phyloP scores from a whole-genome alignment of 2,329 filamentous ascomycete species.

The Dryadomyces quercivorus region DNA sequence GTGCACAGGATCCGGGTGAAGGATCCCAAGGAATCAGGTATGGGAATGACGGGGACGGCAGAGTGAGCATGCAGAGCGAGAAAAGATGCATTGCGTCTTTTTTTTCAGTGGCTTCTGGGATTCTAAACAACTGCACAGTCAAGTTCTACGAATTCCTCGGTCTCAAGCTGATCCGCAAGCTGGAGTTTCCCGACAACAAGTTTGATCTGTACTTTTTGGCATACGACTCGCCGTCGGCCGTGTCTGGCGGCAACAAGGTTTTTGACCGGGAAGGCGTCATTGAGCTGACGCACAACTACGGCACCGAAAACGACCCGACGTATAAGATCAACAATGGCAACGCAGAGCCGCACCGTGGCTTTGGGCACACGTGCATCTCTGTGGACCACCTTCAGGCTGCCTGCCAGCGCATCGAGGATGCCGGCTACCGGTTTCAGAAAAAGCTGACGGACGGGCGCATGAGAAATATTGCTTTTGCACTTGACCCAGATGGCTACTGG shows the following conservation, averaged over 20 bases:
- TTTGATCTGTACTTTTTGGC: slow-evolving; percentile 95
- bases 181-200: slow-evolving; percentile 74
- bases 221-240: slow-evolving; percentile 65
- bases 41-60: not conserved
- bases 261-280: slow-evolving; percentile 84
- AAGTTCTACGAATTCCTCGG: slow-evolving; percentile 93
- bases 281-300: slow-evolving; percentile 76
- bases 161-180: slow-evolving; percentile 70
- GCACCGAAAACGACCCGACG: slow-evolving; percentile 71
- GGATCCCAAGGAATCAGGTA: slow-evolving; percentile 71
- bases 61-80: not conserved
- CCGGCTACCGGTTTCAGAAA: slow-evolving; percentile 91
- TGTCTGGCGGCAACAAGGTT: slow-evolving; percentile 56
- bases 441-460: slow-evolving; percentile 80
- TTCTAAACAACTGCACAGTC: slow-evolving; percentile 32
- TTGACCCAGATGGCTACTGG: slow-evolving; percentile 84
- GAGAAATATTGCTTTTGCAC: slow-evolving; percentile 76
- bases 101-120: not conserved
- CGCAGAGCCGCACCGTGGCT: slow-evolving; percentile 70
- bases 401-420: slow-evolving; percentile 79
- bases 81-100: not conserved
- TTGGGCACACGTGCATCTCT: slow-evolving; percentile 76
- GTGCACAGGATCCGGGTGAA: slow-evolving; percentile 73
- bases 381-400: slow-evolving; percentile 81
- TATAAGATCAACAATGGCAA: slow-evolving; percentile 85